A percentile compares a stretch with the other conserved stretches of the same genome.
phyloP scores from a whole-genome alignment of 2,329 filamentous ascomycete genomes.

The Aureobasidium sp. region DNA sequence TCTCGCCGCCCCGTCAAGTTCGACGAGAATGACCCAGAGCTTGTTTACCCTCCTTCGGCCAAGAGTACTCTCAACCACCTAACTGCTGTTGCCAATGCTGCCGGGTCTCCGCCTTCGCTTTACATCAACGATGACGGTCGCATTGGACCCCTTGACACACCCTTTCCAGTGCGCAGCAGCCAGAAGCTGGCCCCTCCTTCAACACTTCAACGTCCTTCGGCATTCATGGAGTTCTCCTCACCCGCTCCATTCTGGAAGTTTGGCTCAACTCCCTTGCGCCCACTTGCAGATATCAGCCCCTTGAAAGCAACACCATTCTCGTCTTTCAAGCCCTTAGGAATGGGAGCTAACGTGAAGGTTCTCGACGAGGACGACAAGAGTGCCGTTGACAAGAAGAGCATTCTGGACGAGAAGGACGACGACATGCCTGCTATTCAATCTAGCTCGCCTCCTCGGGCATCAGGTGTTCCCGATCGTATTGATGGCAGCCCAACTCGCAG shows the following conservation, averaged over 20 bases:
- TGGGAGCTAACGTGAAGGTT: slow-evolving; percentile 17
- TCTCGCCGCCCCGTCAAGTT: slow-evolving; percentile 31
- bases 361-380: slow-evolving; percentile 17
- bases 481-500: slow-evolving; percentile 24
- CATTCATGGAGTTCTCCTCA: slow-evolving; percentile 77
- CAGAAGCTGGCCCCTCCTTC: slow-evolving; percentile 70
- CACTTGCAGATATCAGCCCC: slow-evolving; percentile 28
- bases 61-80: slow-evolving; percentile 21
- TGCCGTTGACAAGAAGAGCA: slow-evolving; percentile 30
- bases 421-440: slow-evolving; percentile 25
- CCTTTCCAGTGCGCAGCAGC: slow-evolving; percentile 28
- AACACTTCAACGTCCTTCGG: slow-evolving; percentile 70
- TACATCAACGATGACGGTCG: slow-evolving; percentile 29
- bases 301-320: slow-evolving; percentile 27
- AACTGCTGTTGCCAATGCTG: slow-evolving; percentile 27
- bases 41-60: slow-evolving; percentile 17
- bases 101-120: slow-evolving; percentile 28
- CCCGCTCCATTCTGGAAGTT: slow-evolving; percentile 87
- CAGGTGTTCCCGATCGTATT: slow-evolving; percentile 15
- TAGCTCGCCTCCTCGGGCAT: slow-evolving; percentile 22
- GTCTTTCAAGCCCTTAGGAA: slow-evolving; percentile 17
- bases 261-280: slow-evolving; percentile 56
- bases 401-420: slow-evolving; percentile 15
- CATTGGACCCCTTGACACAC: slow-evolving; percentile 25
- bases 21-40: slow-evolving; percentile 15